These are phyloP conservation scores for Rubia yunnanensis DNA, from an alignment of 257 asterid species.

Conservation along the genomic window DNA sequence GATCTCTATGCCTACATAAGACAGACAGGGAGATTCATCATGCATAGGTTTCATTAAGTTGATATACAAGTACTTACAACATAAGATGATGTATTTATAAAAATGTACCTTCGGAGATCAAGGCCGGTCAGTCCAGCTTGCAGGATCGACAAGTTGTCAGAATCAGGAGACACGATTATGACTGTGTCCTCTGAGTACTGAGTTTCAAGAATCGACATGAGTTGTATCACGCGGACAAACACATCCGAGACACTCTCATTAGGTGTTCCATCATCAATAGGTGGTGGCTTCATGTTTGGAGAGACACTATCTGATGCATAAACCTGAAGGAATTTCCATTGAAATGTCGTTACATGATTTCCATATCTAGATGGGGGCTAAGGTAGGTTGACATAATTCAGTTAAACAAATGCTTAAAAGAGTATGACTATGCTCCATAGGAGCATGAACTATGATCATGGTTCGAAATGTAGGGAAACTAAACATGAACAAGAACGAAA, in stretches of 20 bases:
- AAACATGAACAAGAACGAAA: background rate
- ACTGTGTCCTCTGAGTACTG: slow-evolving; percentile 75
- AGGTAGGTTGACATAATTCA: background rate
- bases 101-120: slow-evolving; percentile 59
- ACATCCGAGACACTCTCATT: slow-evolving; percentile 87
- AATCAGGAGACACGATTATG: slow-evolving; percentile 81
- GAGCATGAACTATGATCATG: background rate
- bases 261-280: slow-evolving; percentile 80
- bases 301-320: slow-evolving; percentile 77
- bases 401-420: background rate
- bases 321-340: slow-evolving; percentile 30
- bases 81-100: background rate
- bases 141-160: slow-evolving; percentile 70
- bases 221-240: slow-evolving; percentile 87
- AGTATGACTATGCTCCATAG: background rate
- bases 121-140: slow-evolving; percentile 85
- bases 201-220: slow-evolving; percentile 92
- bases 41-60: background rate
- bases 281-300: slow-evolving; percentile 71
- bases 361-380: background rate
- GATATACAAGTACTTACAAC: background rate
- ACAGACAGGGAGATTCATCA: background rate
- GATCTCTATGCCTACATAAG: slow-evolving; percentile 65
- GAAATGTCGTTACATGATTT: background rate
- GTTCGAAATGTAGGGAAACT: no score